These are phyloP conservation scores for Neurospora sp. DNA, from an alignment of 495 filamentous ascomycete species.

Conservation along the genomic window DNA sequence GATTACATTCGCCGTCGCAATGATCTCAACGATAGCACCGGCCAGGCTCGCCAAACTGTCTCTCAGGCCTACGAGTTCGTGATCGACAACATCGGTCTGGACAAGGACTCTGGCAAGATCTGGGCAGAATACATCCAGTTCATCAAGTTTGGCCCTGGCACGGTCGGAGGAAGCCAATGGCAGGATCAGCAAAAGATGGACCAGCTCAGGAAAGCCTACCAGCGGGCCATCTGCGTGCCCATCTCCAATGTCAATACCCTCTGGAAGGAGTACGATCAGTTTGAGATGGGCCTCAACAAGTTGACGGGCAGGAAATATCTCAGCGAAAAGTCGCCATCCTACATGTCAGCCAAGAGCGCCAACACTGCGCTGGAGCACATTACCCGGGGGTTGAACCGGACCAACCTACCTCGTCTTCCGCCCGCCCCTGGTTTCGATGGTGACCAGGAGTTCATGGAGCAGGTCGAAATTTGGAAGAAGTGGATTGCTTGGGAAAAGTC, in stretches of 20 bases:
- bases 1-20: slow-evolving; percentile 90
- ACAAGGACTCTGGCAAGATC: slow-evolving; percentile 81
- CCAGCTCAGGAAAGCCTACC: slow-evolving; percentile 77
- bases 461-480: slow-evolving; percentile 83
- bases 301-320: slow-evolving; percentile 82
- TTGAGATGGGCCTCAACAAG: slow-evolving; percentile 89
- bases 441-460: slow-evolving; percentile 70
- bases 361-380: slow-evolving; percentile 76
- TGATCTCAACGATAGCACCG: slow-evolving; percentile 72
- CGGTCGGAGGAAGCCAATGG: slow-evolving; percentile 76
- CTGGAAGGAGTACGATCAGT: slow-evolving; percentile 96
- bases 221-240: slow-evolving; percentile 76
- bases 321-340: slow-evolving; percentile 80
- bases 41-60: slow-evolving; percentile 63
- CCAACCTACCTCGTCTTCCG: slow-evolving; percentile 68
- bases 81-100: slow-evolving; percentile 77
- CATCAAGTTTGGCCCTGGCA: slow-evolving; percentile 74
- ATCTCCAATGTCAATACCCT: slow-evolving; percentile 67
- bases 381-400: slow-evolving; percentile 66
- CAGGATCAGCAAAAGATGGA: slow-evolving; percentile 99
- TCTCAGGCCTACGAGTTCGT: slow-evolving; percentile 83
- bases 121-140: slow-evolving; percentile 94
- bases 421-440: slow-evolving; percentile 81
- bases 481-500: slow-evolving; percentile 94
- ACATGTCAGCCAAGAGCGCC: slow-evolving; percentile 86